These are phyloP conservation scores for Clarireedia homoeocarpa DNA, from an alignment of 2,329 filamentous ascomycete genomes.

Conservation along the genomic window DNA sequence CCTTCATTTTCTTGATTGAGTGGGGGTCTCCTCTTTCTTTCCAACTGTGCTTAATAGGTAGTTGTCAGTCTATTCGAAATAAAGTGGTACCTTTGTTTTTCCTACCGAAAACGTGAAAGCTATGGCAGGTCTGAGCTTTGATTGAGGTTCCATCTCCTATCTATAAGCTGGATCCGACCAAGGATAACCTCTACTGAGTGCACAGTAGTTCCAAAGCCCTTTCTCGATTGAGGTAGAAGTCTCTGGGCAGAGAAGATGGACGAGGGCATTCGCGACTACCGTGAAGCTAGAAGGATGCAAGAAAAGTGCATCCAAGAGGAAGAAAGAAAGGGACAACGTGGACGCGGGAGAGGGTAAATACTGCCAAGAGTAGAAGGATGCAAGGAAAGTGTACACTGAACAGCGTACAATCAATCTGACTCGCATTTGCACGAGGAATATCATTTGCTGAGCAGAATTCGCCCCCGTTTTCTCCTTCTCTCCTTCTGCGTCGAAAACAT, in stretches of 20 bases:
- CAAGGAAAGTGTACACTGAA: background rate
- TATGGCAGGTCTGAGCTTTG: background rate
- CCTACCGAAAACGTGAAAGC: background rate
- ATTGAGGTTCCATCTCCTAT: background rate
- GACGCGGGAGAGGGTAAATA: too few relatives aligned
- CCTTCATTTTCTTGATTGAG: background rate
- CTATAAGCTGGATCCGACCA: background rate
- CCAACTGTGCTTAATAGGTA: too few relatives aligned
- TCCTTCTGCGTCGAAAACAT: background rate
- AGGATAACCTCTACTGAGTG: background rate
- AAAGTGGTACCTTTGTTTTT: background rate
- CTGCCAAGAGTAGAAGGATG: too few relatives aligned
- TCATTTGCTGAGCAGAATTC: background rate
- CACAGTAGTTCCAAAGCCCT: background rate
- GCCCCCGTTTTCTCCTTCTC: background rate
- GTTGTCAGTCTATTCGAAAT: too few relatives aligned
- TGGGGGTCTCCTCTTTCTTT: too few relatives aligned
- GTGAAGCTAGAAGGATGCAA: background rate
- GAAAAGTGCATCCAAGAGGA: too few relatives aligned
- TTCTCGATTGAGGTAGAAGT: too few relatives aligned
- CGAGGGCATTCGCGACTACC: background rate
- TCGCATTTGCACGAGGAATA: background rate
- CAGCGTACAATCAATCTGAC: background rate
- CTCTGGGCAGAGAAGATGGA: background rate
- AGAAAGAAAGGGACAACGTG: too few relatives aligned